Conservation (phyloP, 352 stramenopile species). For the Blastocystis hominis region DNA sequence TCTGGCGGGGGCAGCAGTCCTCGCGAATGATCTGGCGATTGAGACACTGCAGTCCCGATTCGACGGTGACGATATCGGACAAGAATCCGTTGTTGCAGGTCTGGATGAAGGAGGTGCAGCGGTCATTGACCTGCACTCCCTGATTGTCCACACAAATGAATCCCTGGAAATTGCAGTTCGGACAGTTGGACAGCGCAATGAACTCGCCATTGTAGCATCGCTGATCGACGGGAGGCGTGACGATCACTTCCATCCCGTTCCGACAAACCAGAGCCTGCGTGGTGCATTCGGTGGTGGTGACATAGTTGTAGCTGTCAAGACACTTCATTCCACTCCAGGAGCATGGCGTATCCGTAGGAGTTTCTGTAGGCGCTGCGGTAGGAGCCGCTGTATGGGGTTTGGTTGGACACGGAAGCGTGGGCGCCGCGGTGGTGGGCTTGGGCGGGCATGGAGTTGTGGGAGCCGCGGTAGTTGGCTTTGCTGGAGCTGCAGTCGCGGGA, state of each 20-base stretch:
- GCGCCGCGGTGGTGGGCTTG: background rate
- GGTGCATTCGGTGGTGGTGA: background rate
- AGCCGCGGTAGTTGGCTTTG: background rate
- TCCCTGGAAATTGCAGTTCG: background rate
- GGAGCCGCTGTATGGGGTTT: background rate
- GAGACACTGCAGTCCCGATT: background rate
- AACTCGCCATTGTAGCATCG: constrained; percentile 4
- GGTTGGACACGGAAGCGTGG: background rate
- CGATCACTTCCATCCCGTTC: background rate
- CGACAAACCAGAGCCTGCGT: background rate
- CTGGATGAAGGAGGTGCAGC: background rate
- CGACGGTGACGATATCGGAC: background rate
- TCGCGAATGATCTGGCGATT: constrained; percentile 15
- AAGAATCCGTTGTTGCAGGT: constrained; percentile 28
- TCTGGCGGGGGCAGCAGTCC: background rate
- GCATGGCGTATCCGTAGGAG: background rate
- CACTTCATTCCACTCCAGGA: background rate
- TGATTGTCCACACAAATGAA: constrained; percentile 22
- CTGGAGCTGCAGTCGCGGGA: background rate
- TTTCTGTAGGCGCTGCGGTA: background rate
- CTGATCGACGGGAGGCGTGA: background rate
- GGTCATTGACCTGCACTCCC: background rate
- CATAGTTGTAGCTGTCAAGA: background rate
- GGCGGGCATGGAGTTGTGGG: background rate
- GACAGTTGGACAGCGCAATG: background rate